Conservation (phyloP, 2,329 filamentous ascomycete genomes). For the Bipolaris zeicola region DNA sequence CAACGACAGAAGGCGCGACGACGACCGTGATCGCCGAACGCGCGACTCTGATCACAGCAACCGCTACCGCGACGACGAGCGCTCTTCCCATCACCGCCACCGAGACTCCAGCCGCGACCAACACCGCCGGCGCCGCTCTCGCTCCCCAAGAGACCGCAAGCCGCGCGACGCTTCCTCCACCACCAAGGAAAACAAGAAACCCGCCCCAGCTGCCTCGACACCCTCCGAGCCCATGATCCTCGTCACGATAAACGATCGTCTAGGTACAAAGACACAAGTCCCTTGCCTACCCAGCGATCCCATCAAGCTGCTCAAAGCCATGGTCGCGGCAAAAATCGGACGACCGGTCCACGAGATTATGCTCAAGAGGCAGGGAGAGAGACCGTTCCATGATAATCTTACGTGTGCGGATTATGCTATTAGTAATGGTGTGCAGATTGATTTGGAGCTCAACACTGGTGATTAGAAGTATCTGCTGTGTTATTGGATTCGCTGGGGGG, state of each 20-base stretch:
- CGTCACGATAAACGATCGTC: constrained; percentile 90
- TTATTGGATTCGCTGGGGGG: neutral
- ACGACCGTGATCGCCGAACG: constrained; percentile 1
- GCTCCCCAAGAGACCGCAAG: constrained; percentile 8
- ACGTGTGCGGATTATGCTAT: constrained; percentile 93
- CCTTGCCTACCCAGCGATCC: constrained; percentile 86
- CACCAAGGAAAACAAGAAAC: constrained; percentile 9
- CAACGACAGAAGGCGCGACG: constrained; percentile 17
- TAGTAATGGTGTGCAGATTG: constrained; percentile 77
- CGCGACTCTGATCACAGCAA: constrained; percentile 11
- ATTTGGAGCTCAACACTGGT: constrained; percentile 51
- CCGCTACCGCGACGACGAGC: constrained; percentile 3
- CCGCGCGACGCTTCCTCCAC: constrained; percentile 18
- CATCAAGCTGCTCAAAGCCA: constrained; percentile 85
- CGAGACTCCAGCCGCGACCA: constrained; percentile 13
- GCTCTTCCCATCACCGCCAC: constrained; percentile 2
- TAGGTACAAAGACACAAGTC: constrained; percentile 94
- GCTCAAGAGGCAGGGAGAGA: constrained; percentile 86
- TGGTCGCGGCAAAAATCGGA: constrained; percentile 88
- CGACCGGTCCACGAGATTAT: constrained; percentile 90
- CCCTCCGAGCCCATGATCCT: constrained; percentile 82
- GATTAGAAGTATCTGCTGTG: constrained; percentile 24
- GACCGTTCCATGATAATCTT: constrained; percentile 90
- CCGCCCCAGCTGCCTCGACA: constrained; percentile 29
- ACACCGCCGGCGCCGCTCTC: neutral